Conservation (phyloP, 805 yeast species). For the Hanseniaspora singularis region DNA sequence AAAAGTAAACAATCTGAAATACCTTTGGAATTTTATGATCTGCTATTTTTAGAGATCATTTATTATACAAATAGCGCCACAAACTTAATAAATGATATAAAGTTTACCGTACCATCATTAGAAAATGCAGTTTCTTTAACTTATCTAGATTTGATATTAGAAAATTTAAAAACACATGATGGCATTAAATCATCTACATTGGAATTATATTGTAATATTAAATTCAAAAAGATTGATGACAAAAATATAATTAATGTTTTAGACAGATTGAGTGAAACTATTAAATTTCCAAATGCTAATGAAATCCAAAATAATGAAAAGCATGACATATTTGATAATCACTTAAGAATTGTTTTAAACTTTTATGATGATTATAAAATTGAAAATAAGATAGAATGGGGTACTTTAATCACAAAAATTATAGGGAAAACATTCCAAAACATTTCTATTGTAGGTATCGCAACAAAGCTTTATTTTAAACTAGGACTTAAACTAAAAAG, state of each 20-base stretch:
- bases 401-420: constrained; percentile 26
- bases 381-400: constrained; percentile 20
- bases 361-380: constrained; percentile 18
- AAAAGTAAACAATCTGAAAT: too few relatives aligned
- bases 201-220: background rate
- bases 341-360: constrained; percentile 26
- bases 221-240: constrained; percentile 16
- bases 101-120: constrained; percentile 1
- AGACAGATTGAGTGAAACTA: constrained; percentile 19
- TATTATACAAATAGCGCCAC: background rate
- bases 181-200: background rate
- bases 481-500: constrained; percentile 20
- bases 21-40: too few relatives aligned
- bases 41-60: constrained; percentile 1
- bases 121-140: background rate
- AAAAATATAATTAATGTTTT: constrained; percentile 18
- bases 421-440: constrained; percentile 39
- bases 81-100: background rate
- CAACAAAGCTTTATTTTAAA: constrained; percentile 27
- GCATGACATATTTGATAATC: constrained; percentile 19
- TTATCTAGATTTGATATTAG: background rate
- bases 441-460: constrained; percentile 27
- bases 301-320: constrained; percentile 25
- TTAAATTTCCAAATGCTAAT: constrained; percentile 37
- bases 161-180: background rate